Base-by-base conservation (phyloP, 768 basidiomycete genomes). In the Trametes meyenii region DNA sequence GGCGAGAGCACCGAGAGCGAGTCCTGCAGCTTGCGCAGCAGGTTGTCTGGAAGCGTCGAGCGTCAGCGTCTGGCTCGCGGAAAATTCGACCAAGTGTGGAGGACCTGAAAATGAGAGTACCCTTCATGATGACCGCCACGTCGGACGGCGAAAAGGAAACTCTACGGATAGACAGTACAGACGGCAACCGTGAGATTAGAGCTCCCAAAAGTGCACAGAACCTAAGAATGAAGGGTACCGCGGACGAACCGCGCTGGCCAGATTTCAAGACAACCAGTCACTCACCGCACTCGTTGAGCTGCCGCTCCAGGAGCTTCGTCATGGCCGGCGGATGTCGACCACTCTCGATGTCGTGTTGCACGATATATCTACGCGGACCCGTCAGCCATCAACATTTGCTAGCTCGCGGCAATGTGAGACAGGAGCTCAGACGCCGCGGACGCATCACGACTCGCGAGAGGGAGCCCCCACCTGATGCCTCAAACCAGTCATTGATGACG, bases 271-370 rank as follows among this genome's bases (percentile, higher is more conserved):
- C 33, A 44, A 23, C 45, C 11, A 58, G 43, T 35, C 45, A 80
- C 92, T 69, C 68, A 95, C 95, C 94, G 70, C 94, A 95, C 72
- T 92, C 92, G 69, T 92, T 89, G 67, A 98, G 80, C 71, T 98
- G 96, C 55, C 92, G 84, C 69, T 92, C 90, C 49, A 99, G 84
- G 7, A 99, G 81, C 70, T 88, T 94, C 19, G 89, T 91, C 79
- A 99, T 85, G 23, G 94, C 87, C 58, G 85, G 86, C 2, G 94
- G 88, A 69, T 95, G 93, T 70, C 90, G 93, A 0, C 87, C 87
- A 60, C 86, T 85, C 63, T 89, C 87, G 19, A 84, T 81, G 70
- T 96, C 95, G 62, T 87, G 84, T 64, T 88, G 88, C 56, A 99
- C 85, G 68, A 98, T 96, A 62, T 84, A 58, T 40, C 71, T 72